Evolutionary conservation across 2,329 filamentous ascomycete genomes (phyloP).

Genomic region (Fusarium sp.): DNA sequence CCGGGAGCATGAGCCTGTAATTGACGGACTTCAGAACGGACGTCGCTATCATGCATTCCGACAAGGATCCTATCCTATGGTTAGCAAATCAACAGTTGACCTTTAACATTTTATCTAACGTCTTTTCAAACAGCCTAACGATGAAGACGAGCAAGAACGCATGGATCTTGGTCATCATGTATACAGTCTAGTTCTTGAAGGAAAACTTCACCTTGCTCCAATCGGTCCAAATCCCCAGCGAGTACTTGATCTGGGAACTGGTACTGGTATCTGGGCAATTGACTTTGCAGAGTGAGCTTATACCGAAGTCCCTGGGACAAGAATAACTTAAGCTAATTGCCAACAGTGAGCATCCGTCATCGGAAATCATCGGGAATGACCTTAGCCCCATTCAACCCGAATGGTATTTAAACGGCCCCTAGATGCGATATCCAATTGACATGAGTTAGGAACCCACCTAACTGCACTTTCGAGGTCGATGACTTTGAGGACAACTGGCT

Average conservation of each 20-base stretch:
- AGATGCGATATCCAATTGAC: fast-evolving
- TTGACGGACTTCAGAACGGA: slow-evolving; percentile 1
- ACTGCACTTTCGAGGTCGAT: slow-evolving; percentile 29
- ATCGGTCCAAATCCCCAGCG: slow-evolving; percentile 3
- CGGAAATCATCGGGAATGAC: slow-evolving; percentile 24
- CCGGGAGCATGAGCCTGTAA: fast-evolving
- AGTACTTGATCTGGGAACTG: slow-evolving; percentile 33
- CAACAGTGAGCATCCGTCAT: slow-evolving; percentile 19
- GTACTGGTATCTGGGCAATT: slow-evolving; percentile 31
- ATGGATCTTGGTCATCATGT: slow-evolving; percentile 36
- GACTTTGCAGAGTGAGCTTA: slow-evolving; percentile 31
- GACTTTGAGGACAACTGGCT: slow-evolving; percentile 31
- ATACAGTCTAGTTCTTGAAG: slow-evolving; percentile 23
- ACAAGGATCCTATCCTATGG: slow-evolving; percentile 24
- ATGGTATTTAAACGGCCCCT: neutral
- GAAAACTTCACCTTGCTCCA: slow-evolving; percentile 27
- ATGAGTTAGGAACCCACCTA: slow-evolving; percentile 9
- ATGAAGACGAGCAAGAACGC: slow-evolving; percentile 24
- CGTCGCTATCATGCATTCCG: slow-evolving; percentile 34
- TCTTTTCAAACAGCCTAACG: too few relatives aligned
- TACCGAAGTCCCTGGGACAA: fast-evolving
- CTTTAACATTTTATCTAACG: too few relatives aligned
- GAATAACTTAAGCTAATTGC: too few relatives aligned
- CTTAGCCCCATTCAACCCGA: slow-evolving; percentile 31
- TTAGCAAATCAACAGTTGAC: neutral